Evolutionary conservation across 2,329 filamentous ascomycete genomes (phyloP), one percentile per base, ranked within the genome.

Genomic region (Penicillium nordicum): DNA sequence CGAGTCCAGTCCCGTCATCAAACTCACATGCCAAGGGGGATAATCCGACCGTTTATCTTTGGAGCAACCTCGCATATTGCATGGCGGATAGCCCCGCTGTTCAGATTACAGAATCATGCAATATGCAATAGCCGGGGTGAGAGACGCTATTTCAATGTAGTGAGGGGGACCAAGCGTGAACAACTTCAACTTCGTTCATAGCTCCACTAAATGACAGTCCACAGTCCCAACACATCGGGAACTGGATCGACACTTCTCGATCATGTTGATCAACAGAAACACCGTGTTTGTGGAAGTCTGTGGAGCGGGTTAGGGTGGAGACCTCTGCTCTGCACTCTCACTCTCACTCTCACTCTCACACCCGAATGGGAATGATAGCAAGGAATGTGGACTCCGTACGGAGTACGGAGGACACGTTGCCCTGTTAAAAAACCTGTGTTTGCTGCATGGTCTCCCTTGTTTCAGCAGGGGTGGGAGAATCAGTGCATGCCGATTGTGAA

Each of bases 161-260:
- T 41, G 21, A 25, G 12, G 18, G 12, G 36, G 47, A 50, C 18
- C 47, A 29, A 50, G 18, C 36, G 18, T 8, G 23, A 38, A 3
- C 12, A 51, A 34, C 38, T 32, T 32, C 30, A 40, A 18, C 27
- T 32, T 50, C n/a, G n/a, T 38, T 10, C 10, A 38, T 23, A 14
- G 37, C 48, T 40, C 50, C 52, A 54, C 52, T 47, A 14, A 14
- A 18, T 45, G 40, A 55, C 53, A 45, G 41, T 29, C 16, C 34
- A 38, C 16, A 23, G 34, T 23, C 38, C 62, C 51, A 58, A 29
- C 44, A 61, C 10, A 62, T 65, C 38, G 58, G 62, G 12, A 64
- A 60, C 43, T 64, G 55, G 63, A 65, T 63, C 18, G 58, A 62
- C 44, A 63, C 50, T 1, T n/a, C 47, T 61, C 21, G 32, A 51